Conservation (phyloP, 805 yeast species). For the Ogataea glucozyma region DNA sequence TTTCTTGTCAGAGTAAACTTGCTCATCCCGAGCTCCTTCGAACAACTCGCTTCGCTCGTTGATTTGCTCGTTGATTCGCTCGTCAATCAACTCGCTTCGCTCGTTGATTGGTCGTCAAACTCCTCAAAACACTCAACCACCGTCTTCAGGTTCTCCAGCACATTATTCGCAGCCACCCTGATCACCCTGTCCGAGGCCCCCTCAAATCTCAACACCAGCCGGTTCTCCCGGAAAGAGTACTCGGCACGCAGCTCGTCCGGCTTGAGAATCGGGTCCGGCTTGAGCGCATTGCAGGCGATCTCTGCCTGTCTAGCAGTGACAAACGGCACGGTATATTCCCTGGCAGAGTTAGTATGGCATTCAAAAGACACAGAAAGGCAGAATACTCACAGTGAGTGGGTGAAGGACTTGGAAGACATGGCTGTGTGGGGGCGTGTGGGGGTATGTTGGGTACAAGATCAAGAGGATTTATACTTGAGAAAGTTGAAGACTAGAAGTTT, state of each 20-base stretch:
- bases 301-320: conserved; percentile 55
- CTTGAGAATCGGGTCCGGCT: conserved; percentile 81
- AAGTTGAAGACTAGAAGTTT: too few species aligned
- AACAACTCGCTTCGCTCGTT: neutral
- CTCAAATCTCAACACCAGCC: conserved; percentile 48
- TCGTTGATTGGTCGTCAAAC: conserved; percentile 42
- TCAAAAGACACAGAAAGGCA: neutral
- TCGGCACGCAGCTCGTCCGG: conserved; percentile 60
- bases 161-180: conserved; percentile 81
- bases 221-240: conserved; percentile 39
- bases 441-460: too few species aligned
- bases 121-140: conserved; percentile 79
- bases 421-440: too few species aligned
- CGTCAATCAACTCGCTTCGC: neutral
- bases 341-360: neutral
- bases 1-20: too few species aligned
- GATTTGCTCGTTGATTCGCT: neutral
- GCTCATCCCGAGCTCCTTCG: too few species aligned
- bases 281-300: conserved; percentile 60
- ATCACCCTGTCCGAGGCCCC: conserved; percentile 74
- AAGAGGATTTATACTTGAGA: too few species aligned
- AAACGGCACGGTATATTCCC: conserved; percentile 60
- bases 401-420: conserved; percentile 6
- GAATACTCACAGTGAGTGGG: conserved; percentile 15
- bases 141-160: conserved; percentile 74